Base-by-base conservation (phyloP, 2,329 filamentous ascomycete genomes). In the Trichophyton verrucosum region DNA sequence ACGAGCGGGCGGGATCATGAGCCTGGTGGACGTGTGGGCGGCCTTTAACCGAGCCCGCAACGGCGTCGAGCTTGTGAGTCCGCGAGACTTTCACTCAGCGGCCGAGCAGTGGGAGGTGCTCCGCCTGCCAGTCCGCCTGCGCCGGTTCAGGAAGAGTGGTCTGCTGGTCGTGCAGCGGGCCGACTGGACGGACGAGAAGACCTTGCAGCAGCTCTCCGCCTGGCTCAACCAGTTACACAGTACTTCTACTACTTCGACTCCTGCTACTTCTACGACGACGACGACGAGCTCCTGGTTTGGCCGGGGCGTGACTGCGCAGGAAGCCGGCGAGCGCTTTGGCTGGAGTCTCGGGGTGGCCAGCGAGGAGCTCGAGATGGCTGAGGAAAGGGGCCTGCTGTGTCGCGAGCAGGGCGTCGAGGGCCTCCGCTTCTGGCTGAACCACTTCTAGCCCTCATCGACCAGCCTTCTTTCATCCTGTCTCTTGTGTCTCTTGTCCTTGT, bases 341-440 rank as follows among this genome's bases (percentile, higher is more conserved):
- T 99, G 94, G 94, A 97, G 94, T 71, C 87, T 99, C 6, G 94
- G 94, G 7, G 92, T 99, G 22, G 94, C 94, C 1, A 88, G 87
- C 62, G 94, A 97, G 72, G 94, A 99, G 75, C 79, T 99, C 11
- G 89, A 96, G 71, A 96, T 99, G 92, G 91, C 91, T 0, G 94
- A 99, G 73, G 92, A 97, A 72, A 84, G 82, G 61, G 94, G 94
- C 0, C 84, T 85, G 2, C 72, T 99, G 20, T 97, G 92, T 72
- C 86, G 94, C 56, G 94, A 99, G 72, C 91, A 95, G 68, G 87
- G 90, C 3, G 83, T 97, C 13, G 91, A 96, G 72, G 94, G 94
- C 0, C 78, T 95, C 55, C 87, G 87, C 68, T 99, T 95, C 73
- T 99, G 94, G 94, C 85, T 88, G 74, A 99, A 99, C 69, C 82